Conservation (phyloP, 2,329 filamentous ascomycete species). For the Hymenoscyphus linearis region DNA sequence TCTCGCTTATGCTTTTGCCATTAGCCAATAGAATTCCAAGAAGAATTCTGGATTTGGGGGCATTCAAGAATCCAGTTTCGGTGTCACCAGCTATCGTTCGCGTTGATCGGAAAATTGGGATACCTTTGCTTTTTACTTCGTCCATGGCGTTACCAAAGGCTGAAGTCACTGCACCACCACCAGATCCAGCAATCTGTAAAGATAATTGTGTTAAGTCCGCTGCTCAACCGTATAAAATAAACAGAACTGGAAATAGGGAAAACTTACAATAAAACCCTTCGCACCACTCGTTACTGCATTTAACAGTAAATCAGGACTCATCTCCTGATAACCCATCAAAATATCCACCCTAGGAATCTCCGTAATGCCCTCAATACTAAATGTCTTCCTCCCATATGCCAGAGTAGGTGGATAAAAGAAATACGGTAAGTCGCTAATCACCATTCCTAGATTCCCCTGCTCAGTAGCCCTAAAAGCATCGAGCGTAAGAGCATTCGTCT, state of each 20-base stretch:
- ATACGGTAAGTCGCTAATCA: constrained; percentile 52
- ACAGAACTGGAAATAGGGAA: too few relatives aligned
- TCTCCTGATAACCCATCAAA: constrained; percentile 50
- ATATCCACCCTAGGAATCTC: constrained; percentile 50
- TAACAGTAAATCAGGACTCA: constrained; percentile 42
- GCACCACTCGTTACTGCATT: constrained; percentile 46
- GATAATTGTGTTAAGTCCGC: background rate
- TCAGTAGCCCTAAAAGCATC: constrained; percentile 58
- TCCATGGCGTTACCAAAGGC: constrained; percentile 38
- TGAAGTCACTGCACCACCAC: constrained; percentile 45
- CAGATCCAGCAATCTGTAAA: constrained; percentile 43
- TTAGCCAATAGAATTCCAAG: constrained; percentile 31
- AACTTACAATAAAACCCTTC: constrained; percentile 42
- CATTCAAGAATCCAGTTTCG: constrained; percentile 49
- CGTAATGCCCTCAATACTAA: constrained; percentile 34
- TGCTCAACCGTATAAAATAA: background rate
- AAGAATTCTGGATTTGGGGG: constrained; percentile 49
- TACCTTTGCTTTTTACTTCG: constrained; percentile 39
- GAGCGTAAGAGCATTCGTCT: constrained; percentile 57
- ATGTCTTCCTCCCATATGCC: constrained; percentile 43
- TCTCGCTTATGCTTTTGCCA: constrained; percentile 20
- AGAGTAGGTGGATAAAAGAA: constrained; percentile 53
- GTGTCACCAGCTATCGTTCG: constrained; percentile 44
- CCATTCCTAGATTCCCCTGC: constrained; percentile 50
- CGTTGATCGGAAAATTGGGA: constrained; percentile 47